These are phyloP conservation scores for Carex myosuroides DNA, from an alignment of 176 grass and related monocot species.

Conservation along the genomic window DNA sequence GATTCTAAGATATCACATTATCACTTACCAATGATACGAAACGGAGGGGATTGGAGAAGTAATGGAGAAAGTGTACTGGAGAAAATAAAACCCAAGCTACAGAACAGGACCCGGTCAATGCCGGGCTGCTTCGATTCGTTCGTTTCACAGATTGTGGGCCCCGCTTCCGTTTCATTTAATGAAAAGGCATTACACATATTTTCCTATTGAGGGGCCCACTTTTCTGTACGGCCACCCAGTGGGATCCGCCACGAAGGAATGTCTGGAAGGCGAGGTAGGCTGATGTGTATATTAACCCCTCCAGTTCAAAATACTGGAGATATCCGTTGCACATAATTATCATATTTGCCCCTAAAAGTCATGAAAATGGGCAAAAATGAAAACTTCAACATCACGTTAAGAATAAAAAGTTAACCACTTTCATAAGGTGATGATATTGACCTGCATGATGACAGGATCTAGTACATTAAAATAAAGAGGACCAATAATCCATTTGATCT, in stretches of 20 bases:
- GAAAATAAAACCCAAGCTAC: not conserved
- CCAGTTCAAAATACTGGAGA: not conserved
- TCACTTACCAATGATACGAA: not conserved
- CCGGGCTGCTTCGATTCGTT: constrained; percentile 22
- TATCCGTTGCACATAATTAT: not conserved
- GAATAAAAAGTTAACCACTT: not conserved
- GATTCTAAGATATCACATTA: no score
- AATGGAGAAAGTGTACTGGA: not conserved
- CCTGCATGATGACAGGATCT: not conserved
- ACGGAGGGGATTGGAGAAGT: not conserved
- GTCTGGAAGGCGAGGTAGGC: not conserved
- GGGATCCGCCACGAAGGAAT: constrained; percentile 17
- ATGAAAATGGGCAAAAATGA: not conserved
- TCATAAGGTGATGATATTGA: not conserved
- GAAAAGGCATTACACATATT: constrained; percentile 1
- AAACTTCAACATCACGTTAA: not conserved
- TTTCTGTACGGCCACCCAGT: not conserved
- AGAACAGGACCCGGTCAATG: constrained; percentile 15
- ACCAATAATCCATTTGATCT: not conserved
- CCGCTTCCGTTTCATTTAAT: not conserved
- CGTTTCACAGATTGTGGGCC: not conserved
- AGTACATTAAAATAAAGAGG: not conserved
- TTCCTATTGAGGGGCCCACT: not conserved
- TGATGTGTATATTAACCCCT: not conserved
- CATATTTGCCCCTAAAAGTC: not conserved